phyloP scores from a whole-genome alignment of 495 filamentous ascomycete species.

The Xanthoparmelia taractica region DNA sequence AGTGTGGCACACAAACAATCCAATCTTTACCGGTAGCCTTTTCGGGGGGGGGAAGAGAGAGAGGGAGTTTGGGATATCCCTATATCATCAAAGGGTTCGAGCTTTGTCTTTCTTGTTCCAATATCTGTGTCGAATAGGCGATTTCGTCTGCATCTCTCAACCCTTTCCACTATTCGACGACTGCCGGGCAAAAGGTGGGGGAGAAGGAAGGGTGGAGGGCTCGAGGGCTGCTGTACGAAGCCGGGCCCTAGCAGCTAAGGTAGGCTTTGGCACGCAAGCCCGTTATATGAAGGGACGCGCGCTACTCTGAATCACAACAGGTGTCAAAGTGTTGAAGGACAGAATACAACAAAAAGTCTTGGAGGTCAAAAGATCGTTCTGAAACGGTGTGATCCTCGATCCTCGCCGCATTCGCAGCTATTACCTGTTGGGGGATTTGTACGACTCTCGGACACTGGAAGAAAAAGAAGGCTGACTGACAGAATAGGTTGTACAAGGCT shows the following conservation, averaged over 20 bases:
- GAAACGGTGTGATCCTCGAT: slow-evolving; percentile 4
- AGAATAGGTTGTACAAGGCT: slow-evolving; percentile 1
- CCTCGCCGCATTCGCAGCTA: slow-evolving; percentile 1
- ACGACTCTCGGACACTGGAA: background rate
- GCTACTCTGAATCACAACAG: slow-evolving; percentile 6
- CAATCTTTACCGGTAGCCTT: slow-evolving; percentile 7
- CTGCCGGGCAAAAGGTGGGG: background rate
- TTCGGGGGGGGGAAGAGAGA: background rate
- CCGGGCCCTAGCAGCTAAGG: background rate
- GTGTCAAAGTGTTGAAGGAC: background rate
- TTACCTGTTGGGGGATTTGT: background rate
- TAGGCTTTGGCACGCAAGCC: background rate
- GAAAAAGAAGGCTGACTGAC: background rate
- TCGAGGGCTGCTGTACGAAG: background rate
- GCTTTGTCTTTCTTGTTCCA: background rate
- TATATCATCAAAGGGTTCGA: background rate
- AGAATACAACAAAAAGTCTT: background rate
- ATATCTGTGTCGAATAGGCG: background rate
- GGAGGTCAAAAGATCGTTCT: background rate
- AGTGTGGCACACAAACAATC: slow-evolving; percentile 16
- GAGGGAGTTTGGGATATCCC: background rate
- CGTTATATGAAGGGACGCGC: background rate
- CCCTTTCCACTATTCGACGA: background rate
- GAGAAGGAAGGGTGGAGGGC: background rate
- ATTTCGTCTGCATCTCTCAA: background rate